Evolutionary conservation across 2,329 filamentous ascomycete species (phyloP).

Genomic region (Phialocephala sp.): DNA sequence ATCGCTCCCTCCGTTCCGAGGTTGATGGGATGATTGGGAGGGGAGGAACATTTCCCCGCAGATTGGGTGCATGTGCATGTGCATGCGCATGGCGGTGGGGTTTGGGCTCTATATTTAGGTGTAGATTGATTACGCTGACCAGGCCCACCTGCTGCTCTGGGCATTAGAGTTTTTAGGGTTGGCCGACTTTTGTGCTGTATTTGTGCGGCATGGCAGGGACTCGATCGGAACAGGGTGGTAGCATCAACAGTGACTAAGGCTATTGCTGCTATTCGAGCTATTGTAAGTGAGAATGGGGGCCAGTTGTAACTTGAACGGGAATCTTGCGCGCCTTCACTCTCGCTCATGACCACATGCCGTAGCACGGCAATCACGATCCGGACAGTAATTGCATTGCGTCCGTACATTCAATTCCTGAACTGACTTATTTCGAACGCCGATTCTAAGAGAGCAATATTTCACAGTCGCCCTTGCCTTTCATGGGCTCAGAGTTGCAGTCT

Average conservation of each 20-base stretch:
- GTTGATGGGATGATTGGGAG: background rate
- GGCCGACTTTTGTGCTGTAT: background rate
- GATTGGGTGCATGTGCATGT: background rate
- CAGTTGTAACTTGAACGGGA: background rate
- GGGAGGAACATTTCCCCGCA: background rate
- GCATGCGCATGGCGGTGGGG: background rate
- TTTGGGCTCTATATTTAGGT: background rate
- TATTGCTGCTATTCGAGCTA: background rate
- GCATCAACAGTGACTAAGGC: background rate
- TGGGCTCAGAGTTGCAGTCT: constrained; percentile 60
- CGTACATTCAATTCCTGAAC: background rate
- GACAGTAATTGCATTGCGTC: background rate
- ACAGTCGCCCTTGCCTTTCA: background rate
- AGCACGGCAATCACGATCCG: background rate
- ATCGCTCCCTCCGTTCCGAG: background rate
- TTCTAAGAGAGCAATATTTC: background rate
- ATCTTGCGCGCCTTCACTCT: background rate
- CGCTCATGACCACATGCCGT: background rate
- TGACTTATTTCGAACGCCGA: constrained; percentile 6
- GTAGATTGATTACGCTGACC: background rate
- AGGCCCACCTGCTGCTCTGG: background rate
- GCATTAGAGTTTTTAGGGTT: background rate
- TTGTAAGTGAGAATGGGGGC: background rate
- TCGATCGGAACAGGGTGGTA: background rate
- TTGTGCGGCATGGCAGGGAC: background rate